Percentiles rank a stretch among this genome's conserved stretches.
Conservation (phyloP, 2,329 filamentous ascomycete genomes). For the Neospermospora avenae region DNA sequence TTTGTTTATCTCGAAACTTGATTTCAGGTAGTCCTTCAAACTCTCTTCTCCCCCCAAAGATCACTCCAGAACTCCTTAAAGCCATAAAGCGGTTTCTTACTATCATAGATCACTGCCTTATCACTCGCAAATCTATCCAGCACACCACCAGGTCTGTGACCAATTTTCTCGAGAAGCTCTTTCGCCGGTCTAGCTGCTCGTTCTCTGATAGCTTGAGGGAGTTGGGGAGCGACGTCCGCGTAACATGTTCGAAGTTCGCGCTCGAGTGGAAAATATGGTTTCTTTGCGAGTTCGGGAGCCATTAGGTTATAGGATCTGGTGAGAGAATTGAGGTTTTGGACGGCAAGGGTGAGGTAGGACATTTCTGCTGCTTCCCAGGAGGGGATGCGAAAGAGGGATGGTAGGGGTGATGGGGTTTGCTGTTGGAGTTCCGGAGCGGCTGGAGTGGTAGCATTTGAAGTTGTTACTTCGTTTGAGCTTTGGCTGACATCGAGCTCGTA, state of each 20-base stretch:
- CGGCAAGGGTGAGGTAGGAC: constrained; percentile 71
- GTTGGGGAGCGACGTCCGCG: constrained; percentile 75
- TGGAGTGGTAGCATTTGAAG: constrained; percentile 6
- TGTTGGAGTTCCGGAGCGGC: constrained; percentile 12
- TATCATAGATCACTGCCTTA: constrained; percentile 67
- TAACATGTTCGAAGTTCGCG: constrained; percentile 80
- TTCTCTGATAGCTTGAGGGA: constrained; percentile 70
- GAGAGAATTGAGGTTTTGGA: constrained; percentile 74
- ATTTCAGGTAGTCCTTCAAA: constrained; percentile 5
- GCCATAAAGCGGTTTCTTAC: constrained; percentile 73
- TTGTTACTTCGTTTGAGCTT: constrained; percentile 13
- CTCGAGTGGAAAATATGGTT: constrained; percentile 82
- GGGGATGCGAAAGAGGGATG: constrained; percentile 71
- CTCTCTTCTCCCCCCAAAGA: constrained; percentile 46
- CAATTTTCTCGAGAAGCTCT: constrained; percentile 41
- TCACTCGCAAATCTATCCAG: constrained; percentile 57
- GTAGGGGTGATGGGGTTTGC: constrained; percentile 36
- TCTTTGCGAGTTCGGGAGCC: constrained; percentile 88
- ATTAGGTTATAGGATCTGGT: constrained; percentile 91
- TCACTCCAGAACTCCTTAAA: constrained; percentile 89
- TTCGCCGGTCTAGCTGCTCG: constrained; percentile 52
- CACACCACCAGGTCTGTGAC: constrained; percentile 49
- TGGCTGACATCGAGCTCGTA: constrained; percentile 14
- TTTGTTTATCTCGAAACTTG: no score
- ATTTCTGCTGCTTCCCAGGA: constrained; percentile 71